These are phyloP conservation scores for Coemansia sp. DNA, from an alignment of 192 early-diverging fungal genomes.

Conservation along the genomic window DNA sequence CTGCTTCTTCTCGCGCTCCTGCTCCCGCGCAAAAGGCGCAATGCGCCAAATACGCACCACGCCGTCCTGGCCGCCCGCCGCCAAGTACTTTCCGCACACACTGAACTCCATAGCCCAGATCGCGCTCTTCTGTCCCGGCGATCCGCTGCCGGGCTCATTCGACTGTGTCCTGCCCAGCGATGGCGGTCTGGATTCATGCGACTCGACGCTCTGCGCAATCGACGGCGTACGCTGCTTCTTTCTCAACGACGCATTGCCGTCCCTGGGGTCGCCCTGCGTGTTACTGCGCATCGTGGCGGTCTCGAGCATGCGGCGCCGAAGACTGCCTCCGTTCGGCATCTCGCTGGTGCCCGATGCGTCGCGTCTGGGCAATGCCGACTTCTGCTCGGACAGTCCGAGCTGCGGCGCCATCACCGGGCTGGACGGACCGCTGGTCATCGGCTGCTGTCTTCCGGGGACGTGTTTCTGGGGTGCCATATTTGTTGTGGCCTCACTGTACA, in stretches of 20 bases:
- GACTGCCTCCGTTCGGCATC: conserved; percentile 8
- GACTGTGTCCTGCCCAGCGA: neutral
- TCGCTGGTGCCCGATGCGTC: neutral
- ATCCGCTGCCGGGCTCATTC: neutral
- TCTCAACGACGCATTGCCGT: neutral
- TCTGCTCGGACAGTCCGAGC: neutral
- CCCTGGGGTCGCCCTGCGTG: neutral
- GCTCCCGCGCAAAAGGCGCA: conserved; percentile 40
- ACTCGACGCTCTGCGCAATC: conserved; percentile 19
- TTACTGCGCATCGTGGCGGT: conserved; percentile 1
- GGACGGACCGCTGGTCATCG: conserved; percentile 7
- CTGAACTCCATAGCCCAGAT: conserved; percentile 81
- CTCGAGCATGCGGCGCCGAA: conserved; percentile 32
- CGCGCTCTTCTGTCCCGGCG: conserved; percentile 41
- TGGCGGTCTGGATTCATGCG: neutral
- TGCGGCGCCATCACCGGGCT: conserved; percentile 17
- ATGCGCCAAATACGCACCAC: conserved; percentile 69
- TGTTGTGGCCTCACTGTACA: conserved; percentile 32
- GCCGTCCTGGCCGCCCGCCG: conserved; percentile 77
- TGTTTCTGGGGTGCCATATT: neutral
- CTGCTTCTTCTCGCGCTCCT: conserved; percentile 32
- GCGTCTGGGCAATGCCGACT: neutral
- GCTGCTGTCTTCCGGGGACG: neutral
- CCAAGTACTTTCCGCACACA: conserved; percentile 74
- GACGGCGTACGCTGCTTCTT: conserved; percentile 14